A percentile compares a stretch with the other conserved stretches of the same genome.
These are phyloP conservation scores for Alternaria incomplexa DNA, from an alignment of 2,329 filamentous ascomycete genomes.

Conservation along the genomic window DNA sequence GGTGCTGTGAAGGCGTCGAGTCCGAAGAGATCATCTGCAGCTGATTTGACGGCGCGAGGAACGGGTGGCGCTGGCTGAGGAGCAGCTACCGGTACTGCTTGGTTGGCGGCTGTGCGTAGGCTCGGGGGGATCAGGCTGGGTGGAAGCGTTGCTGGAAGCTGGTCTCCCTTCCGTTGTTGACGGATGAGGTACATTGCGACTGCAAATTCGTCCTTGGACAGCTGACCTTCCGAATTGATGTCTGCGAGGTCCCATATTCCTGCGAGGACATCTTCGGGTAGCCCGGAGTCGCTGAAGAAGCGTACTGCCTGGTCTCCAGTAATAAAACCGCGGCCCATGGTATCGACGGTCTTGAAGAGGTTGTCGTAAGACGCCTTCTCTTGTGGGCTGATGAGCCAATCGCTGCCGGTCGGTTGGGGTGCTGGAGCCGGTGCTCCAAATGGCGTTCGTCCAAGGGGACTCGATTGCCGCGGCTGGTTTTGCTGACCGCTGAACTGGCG, in stretches of 20 bases:
- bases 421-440: constrained; percentile 58
- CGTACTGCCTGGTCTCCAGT: constrained; percentile 92
- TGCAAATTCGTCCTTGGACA: constrained; percentile 90
- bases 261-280: constrained; percentile 86
- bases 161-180: constrained; percentile 76
- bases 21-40: constrained; percentile 91
- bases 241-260: constrained; percentile 98
- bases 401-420: constrained; percentile 63
- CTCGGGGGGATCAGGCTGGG: constrained; percentile 83
- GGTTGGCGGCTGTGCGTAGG: constrained; percentile 66
- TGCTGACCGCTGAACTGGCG: constrained; percentile 78
- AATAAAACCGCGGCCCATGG: constrained; percentile 78
- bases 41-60: constrained; percentile 66
- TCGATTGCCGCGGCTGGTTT: constrained; percentile 60
- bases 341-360: constrained; percentile 85
- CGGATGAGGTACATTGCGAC: constrained; percentile 97
- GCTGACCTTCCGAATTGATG: constrained; percentile 84
- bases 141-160: constrained; percentile 78
- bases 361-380: constrained; percentile 90
- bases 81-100: constrained; percentile 56
- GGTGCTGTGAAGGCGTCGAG: constrained; percentile 72
- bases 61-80: constrained; percentile 51
- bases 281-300: constrained; percentile 90
- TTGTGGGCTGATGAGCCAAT: constrained; percentile 82
- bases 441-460: constrained; percentile 61